Percentiles rank a stretch among this genome's conserved stretches.
These are phyloP conservation scores for Coprinopsis sp. DNA, from an alignment of 768 basidiomycete species.

Conservation along the genomic window DNA sequence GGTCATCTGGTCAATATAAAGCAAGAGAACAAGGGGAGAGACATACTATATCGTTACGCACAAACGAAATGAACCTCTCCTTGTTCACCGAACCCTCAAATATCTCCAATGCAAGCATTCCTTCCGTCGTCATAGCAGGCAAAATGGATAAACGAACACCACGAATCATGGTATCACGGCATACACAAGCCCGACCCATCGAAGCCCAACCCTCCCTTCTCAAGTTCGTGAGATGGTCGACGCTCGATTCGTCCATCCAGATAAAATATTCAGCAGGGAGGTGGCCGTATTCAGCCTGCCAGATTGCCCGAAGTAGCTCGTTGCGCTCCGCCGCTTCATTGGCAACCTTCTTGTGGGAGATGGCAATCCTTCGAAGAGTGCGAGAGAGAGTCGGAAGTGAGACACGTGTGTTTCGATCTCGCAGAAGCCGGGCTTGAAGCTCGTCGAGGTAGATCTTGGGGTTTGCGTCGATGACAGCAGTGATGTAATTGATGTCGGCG, in stretches of 20 bases:
- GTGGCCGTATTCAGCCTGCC: slow-evolving; percentile 15
- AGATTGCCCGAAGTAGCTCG: slow-evolving; percentile 20
- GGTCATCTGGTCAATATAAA: not conserved
- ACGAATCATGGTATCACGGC: slow-evolving; percentile 19
- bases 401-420: not conserved
- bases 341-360: not conserved
- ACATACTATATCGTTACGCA: slow-evolving; percentile 20
- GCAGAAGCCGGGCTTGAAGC: not conserved
- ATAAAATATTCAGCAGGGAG: slow-evolving; percentile 18
- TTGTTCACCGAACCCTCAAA: slow-evolving; percentile 28
- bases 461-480: not conserved
- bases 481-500: not conserved
- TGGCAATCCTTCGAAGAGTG: not conserved
- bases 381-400: not conserved
- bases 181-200: slow-evolving; percentile 20
- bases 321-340: slow-evolving; percentile 10
- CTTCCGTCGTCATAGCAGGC: slow-evolving; percentile 22
- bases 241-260: slow-evolving; percentile 25
- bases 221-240: slow-evolving; percentile 23
- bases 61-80: slow-evolving; percentile 25
- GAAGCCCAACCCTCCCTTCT: slow-evolving; percentile 18
- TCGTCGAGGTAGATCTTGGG: slow-evolving; percentile 6
- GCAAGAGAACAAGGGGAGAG: not conserved
- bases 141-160: slow-evolving; percentile 22
- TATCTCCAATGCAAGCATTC: slow-evolving; percentile 25